Percentiles rank a stretch among this genome's conserved stretches.
Conservation (phyloP, 2,329 filamentous ascomycete genomes). For the Aspergillus niger region DNA sequence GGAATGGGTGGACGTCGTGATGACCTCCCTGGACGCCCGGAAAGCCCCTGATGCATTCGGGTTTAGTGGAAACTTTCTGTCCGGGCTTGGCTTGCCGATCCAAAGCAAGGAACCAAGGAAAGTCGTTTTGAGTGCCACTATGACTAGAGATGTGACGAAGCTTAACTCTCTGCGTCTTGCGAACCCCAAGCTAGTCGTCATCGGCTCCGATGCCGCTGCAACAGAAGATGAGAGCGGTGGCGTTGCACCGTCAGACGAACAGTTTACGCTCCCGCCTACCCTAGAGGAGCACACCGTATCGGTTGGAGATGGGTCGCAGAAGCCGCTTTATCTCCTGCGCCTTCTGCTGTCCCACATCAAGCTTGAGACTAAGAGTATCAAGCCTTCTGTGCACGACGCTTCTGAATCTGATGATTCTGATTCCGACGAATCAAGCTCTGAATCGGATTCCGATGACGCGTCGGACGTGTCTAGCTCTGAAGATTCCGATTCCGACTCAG, state of each 20-base stretch:
- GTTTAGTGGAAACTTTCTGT: conserved; percentile 34
- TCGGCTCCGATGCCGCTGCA: conserved; percentile 57
- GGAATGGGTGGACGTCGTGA: conserved; percentile 77
- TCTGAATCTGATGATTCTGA: conserved; percentile 35
- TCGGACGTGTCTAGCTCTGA: conserved; percentile 32
- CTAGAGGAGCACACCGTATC: conserved; percentile 69
- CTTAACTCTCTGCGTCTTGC: conserved; percentile 71
- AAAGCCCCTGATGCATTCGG: conserved; percentile 52
- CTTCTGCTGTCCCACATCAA: conserved; percentile 58
- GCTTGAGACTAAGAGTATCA: conserved; percentile 19
- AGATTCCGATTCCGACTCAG: conserved; percentile 29
- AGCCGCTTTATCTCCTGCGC: conserved; percentile 82
- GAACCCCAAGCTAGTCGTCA: conserved; percentile 73
- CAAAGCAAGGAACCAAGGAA: conserved; percentile 64
- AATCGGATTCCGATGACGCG: conserved; percentile 31
- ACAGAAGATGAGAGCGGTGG: conserved; percentile 23
- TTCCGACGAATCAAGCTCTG: conserved; percentile 41
- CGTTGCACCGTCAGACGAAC: conserved; percentile 30
- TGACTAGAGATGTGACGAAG: conserved; percentile 83
- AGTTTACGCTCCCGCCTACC: conserved; percentile 62
- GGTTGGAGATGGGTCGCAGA: conserved; percentile 68
- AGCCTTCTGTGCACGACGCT: conserved; percentile 13
- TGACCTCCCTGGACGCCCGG: conserved; percentile 59
- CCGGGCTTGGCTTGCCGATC: conserved; percentile 40
- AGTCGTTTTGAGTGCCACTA: conserved; percentile 85